phyloP scores from a whole-genome alignment of 2,329 filamentous ascomycete species.

The Venturia carpophila region DNA sequence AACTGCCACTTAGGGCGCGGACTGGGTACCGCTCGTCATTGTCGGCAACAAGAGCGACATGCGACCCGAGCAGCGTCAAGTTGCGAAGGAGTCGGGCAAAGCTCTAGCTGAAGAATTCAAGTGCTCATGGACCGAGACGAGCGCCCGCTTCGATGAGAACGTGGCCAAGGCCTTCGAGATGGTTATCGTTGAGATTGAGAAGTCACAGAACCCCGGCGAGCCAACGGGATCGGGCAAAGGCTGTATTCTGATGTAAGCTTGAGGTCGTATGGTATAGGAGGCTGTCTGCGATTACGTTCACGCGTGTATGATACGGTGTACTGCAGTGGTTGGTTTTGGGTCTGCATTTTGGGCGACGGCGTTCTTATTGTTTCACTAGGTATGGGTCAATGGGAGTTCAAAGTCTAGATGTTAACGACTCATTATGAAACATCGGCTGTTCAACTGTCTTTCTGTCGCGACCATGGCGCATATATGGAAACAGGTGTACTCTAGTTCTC shows the following conservation, averaged over 20 bases:
- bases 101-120: constrained; percentile 78
- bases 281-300: not conserved
- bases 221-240: constrained; percentile 66
- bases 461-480: not conserved
- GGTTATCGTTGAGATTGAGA: constrained; percentile 91
- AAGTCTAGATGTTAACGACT: not conserved
- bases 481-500: no score
- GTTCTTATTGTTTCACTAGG: constrained; percentile 7
- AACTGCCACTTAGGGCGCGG: constrained; percentile 60
- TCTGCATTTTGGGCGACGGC: not conserved
- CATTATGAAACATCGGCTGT: not conserved
- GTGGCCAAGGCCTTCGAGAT: constrained; percentile 88
- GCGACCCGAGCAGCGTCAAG: constrained; percentile 85
- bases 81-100: constrained; percentile 76
- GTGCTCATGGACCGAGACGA: constrained; percentile 92
- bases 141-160: constrained; percentile 88
- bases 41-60: constrained; percentile 97
- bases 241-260: constrained; percentile 62
- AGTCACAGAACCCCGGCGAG: constrained; percentile 82
- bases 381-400: not conserved
- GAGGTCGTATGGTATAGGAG: not conserved
- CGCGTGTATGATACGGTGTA: not conserved
- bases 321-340: not conserved
- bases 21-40: constrained; percentile 85
- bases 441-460: not conserved